A percentile compares a stretch with the other conserved stretches of the same genome.
Conservation (phyloP, 495 filamentous ascomycete species). For the Rostrohypoxylon terebratum region DNA sequence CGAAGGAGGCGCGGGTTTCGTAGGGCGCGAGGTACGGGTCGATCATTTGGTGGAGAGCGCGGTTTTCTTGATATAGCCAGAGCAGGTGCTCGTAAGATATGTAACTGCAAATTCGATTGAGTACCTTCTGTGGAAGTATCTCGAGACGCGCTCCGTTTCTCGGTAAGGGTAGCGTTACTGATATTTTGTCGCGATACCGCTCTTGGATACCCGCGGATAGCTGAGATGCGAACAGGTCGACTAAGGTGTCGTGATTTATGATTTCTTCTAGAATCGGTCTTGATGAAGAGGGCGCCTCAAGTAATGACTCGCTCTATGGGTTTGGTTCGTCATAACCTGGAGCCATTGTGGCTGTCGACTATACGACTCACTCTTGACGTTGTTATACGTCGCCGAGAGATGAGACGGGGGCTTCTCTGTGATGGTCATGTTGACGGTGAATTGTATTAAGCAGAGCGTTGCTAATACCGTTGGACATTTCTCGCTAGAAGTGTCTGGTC, state of each 20-base stretch:
- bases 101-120: constrained; percentile 32
- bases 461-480: background rate
- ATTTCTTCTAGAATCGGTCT: background rate
- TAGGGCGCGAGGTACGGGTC: constrained; percentile 34
- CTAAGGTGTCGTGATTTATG: background rate
- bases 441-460: background rate
- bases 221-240: constrained; percentile 18
- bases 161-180: background rate
- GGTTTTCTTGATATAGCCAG: constrained; percentile 24
- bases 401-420: background rate
- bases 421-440: constrained; percentile 19
- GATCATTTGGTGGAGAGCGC: constrained; percentile 15
- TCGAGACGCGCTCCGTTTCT: constrained; percentile 12
- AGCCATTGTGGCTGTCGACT: constrained; percentile 9
- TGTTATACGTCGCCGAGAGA: background rate
- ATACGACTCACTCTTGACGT: background rate
- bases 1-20: constrained; percentile 31
- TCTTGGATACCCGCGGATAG: constrained; percentile 15
- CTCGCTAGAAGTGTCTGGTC: constrained; percentile 3
- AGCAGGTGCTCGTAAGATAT: constrained; percentile 36
- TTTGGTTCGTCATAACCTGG: constrained; percentile 2
- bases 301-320: background rate
- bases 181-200: constrained; percentile 21
- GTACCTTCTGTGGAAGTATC: constrained; percentile 19
- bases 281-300: background rate